phyloP scores from a whole-genome alignment of 352 stramenopile genomes.

The Globisporangium acanthophoron region DNA sequence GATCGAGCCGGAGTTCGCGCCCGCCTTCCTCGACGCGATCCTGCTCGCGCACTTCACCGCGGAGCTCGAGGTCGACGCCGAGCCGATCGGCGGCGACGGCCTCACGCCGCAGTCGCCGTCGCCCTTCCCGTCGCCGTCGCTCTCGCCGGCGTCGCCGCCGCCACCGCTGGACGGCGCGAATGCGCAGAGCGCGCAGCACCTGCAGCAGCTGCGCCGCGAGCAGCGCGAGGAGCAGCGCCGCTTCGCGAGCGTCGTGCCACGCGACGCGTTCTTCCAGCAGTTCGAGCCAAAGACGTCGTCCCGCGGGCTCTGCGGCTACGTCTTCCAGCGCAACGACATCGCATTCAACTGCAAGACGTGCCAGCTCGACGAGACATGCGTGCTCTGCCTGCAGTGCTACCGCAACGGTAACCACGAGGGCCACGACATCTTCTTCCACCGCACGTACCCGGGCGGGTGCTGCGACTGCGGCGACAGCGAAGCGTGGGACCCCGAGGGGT shows the following conservation, averaged over 20 bases:
- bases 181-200: not conserved
- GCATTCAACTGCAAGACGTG: conserved; percentile 99
- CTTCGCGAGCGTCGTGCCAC: conserved; percentile 20
- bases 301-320: conserved; percentile 89
- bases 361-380: conserved; percentile 96
- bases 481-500: conserved; percentile 93
- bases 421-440: conserved; percentile 90
- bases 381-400: conserved; percentile 97
- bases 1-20: conserved; percentile 20
- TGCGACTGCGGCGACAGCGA: conserved; percentile 99
- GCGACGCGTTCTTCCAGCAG: conserved; percentile 50
- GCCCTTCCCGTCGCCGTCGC: conserved; percentile 13
- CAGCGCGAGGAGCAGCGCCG: conserved; percentile 3
- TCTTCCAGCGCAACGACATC: conserved; percentile 97
- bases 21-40: conserved; percentile 44
- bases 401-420: conserved; percentile 92
- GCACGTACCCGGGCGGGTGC: conserved; percentile 79
- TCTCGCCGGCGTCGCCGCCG: conserved; percentile 13
- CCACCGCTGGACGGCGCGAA: conserved; percentile 8
- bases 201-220: conserved; percentile 1
- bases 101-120: conserved; percentile 13
- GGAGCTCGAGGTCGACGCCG: not conserved
- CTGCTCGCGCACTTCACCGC: conserved; percentile 27
- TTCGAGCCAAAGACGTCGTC: conserved; percentile 52
- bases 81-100: conserved; percentile 10